Conservation (phyloP, 2,329 filamentous ascomycete genomes). For the Trichoderma aggressivum region DNA sequence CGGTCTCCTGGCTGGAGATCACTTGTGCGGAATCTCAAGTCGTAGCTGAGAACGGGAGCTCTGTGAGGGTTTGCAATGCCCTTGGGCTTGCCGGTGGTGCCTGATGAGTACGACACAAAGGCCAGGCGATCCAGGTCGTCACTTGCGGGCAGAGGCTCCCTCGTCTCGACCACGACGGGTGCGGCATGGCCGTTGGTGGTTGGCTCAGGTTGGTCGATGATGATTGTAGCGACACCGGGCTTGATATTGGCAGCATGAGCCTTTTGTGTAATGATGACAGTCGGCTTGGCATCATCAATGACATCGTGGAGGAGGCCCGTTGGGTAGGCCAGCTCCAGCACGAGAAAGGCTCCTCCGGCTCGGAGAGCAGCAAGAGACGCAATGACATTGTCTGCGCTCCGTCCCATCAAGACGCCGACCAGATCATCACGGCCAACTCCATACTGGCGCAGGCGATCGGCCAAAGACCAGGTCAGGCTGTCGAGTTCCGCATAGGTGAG, state of each 20-base stretch:
- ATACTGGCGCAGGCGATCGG: conserved; percentile 59
- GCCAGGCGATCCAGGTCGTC: conserved; percentile 70
- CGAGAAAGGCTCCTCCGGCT: conserved; percentile 75
- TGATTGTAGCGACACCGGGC: conserved; percentile 58
- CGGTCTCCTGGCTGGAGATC: conserved; percentile 69
- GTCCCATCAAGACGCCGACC: conserved; percentile 71
- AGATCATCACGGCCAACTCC: conserved; percentile 70
- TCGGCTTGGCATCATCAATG: conserved; percentile 69
- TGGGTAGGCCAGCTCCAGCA: conserved; percentile 76
- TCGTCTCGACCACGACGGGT: conserved; percentile 36
- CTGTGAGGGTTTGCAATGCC: conserved; percentile 77
- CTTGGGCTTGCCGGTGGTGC: conserved; percentile 76
- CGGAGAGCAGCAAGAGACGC: conserved; percentile 73
- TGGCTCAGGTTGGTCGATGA: conserved; percentile 52
- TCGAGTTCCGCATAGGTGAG: conserved; percentile 75
- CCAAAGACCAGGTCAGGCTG: conserved; percentile 61
- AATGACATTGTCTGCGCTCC: conserved; percentile 76
- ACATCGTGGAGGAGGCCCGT: conserved; percentile 71
- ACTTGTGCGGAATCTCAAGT: conserved; percentile 66
- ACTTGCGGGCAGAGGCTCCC: conserved; percentile 54
- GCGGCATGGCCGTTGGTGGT: conserved; percentile 26
- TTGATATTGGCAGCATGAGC: conserved; percentile 65
- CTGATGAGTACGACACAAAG: conserved; percentile 79
- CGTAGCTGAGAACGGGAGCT: conserved; percentile 70
- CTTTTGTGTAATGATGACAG: conserved; percentile 65